Percentiles rank a stretch among this genome's conserved stretches.
phyloP scores from a whole-genome alignment of 1,284 basidiomycete genomes.

The Phylloboletellus chloephorus region DNA sequence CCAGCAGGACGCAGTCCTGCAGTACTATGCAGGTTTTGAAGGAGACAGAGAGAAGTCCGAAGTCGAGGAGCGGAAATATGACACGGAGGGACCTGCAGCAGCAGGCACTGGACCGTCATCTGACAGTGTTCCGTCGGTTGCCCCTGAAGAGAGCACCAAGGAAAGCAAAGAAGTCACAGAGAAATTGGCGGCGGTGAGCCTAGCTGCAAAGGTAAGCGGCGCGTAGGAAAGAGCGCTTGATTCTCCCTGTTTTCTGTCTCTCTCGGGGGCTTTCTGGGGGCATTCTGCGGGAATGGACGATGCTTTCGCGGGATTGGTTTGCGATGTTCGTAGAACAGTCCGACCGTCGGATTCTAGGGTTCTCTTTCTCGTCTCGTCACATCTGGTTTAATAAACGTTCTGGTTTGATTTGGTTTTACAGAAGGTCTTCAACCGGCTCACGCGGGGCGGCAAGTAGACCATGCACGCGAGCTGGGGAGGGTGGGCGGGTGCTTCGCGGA shows the following conservation, averaged over 20 bases:
- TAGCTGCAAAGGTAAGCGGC: slow-evolving; percentile 30
- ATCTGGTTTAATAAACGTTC: slow-evolving; percentile 25
- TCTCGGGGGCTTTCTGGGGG: neutral
- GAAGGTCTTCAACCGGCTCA: slow-evolving; percentile 27
- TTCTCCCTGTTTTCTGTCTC: slow-evolving; percentile 1
- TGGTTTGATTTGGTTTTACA: slow-evolving; percentile 16
- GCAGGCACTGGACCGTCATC: slow-evolving; percentile 6
- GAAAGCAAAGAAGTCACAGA: slow-evolving; percentile 26
- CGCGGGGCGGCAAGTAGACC: slow-evolving; percentile 22
- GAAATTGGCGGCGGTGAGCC: slow-evolving; percentile 24
- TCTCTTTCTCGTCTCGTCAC: slow-evolving; percentile 4
- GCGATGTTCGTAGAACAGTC: slow-evolving; percentile 1
- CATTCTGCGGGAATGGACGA: slow-evolving; percentile 1
- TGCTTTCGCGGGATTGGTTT: neutral
- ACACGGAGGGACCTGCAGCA: slow-evolving; percentile 13
- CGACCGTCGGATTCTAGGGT: slow-evolving; percentile 1
- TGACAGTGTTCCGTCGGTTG: slow-evolving; percentile 1
- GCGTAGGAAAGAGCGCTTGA: slow-evolving; percentile 16
- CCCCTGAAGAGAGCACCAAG: slow-evolving; percentile 10
- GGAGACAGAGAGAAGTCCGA: slow-evolving; percentile 19
- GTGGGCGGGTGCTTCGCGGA: neutral
- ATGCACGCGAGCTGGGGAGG: neutral
- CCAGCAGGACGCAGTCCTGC: slow-evolving; percentile 27
- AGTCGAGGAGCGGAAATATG: slow-evolving; percentile 29
- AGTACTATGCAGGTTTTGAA: slow-evolving; percentile 8